Percentiles rank a stretch among this genome's conserved stretches.
phyloP scores from a whole-genome alignment of 1,284 basidiomycete genomes.

The Apiotrichum laibachii region DNA sequence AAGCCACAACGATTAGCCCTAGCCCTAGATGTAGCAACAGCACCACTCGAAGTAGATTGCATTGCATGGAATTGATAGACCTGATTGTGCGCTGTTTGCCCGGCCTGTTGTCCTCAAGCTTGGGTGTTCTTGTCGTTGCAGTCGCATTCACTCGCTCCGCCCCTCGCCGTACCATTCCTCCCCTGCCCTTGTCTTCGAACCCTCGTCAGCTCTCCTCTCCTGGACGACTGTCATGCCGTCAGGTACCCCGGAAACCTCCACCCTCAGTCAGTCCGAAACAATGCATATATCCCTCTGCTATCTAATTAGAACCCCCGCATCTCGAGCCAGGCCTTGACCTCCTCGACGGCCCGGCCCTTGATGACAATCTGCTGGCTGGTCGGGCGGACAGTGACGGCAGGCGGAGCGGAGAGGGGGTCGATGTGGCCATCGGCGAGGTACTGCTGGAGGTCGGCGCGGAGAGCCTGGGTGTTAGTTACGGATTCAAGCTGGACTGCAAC shows the following conservation, averaged over 20 bases:
- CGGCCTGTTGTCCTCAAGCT: no score
- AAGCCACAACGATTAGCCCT: no score
- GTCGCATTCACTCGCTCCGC: no score
- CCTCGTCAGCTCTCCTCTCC: no score
- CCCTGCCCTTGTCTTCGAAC: no score
- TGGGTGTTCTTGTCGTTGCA: no score
- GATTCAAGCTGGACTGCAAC: no score
- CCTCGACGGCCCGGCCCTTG: constrained; percentile 38
- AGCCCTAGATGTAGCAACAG: background rate
- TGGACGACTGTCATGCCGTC: no score
- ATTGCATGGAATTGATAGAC: background rate
- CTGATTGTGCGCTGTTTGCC: no score
- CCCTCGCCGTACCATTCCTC: no score
- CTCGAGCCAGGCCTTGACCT: constrained; percentile 41
- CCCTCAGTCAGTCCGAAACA: background rate
- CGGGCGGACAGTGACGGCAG: constrained; percentile 29
- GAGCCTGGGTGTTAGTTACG: constrained; percentile 21
- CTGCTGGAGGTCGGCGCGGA: constrained; percentile 31
- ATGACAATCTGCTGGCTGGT: constrained; percentile 39
- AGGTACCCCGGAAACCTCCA: background rate
- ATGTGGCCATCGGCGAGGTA: constrained; percentile 35
- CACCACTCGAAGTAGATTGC: constrained; percentile 1
- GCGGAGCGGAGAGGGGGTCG: constrained; percentile 35
- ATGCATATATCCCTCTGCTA: background rate
- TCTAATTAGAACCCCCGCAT: constrained; percentile 33